Conservation (phyloP, 2,329 filamentous ascomycete genomes). For the Cladosporium sp. region DNA sequence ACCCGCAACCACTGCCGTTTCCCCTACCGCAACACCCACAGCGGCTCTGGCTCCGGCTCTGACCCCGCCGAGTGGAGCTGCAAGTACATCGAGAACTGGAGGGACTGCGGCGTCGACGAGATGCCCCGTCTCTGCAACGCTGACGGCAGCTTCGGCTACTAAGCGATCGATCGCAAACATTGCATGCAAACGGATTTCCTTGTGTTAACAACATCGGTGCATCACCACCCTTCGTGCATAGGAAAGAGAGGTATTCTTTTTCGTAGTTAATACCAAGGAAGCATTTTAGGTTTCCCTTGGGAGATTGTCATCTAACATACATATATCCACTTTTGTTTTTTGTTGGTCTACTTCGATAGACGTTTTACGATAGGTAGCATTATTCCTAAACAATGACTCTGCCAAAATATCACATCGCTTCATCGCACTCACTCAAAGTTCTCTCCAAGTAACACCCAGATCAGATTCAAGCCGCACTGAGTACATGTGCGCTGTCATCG, state of each 20-base stretch:
- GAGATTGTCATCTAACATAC: not conserved
- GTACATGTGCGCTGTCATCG: not conserved
- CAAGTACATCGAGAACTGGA: slow-evolving; percentile 33
- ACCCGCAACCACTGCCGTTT: slow-evolving; percentile 49
- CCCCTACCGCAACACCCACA: slow-evolving; percentile 38
- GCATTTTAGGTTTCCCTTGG: not conserved
- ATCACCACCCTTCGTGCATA: not conserved
- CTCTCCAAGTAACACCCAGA: not conserved
- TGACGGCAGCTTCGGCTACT: slow-evolving; percentile 19
- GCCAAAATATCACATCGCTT: not conserved
- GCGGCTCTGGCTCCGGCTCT: slow-evolving; percentile 37
- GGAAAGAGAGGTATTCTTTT: not conserved
- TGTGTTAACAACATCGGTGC: not conserved
- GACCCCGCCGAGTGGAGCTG: slow-evolving; percentile 41
- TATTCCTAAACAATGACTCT: not conserved
- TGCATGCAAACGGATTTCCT: slow-evolving; percentile 5
- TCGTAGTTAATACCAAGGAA: not conserved
- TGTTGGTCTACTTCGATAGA: not conserved
- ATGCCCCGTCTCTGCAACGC: slow-evolving; percentile 20
- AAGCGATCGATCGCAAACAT: not conserved
- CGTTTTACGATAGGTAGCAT: slow-evolving; percentile 3
- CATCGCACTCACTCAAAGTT: not conserved
- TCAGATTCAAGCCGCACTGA: not conserved
- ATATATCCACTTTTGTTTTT: not conserved
- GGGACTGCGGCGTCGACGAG: slow-evolving; percentile 27